A percentile compares a stretch with the other conserved stretches of the same genome.
Evolutionary conservation across 805 yeast genomes (phyloP).

Genomic region (Pichia paraexigua): DNA sequence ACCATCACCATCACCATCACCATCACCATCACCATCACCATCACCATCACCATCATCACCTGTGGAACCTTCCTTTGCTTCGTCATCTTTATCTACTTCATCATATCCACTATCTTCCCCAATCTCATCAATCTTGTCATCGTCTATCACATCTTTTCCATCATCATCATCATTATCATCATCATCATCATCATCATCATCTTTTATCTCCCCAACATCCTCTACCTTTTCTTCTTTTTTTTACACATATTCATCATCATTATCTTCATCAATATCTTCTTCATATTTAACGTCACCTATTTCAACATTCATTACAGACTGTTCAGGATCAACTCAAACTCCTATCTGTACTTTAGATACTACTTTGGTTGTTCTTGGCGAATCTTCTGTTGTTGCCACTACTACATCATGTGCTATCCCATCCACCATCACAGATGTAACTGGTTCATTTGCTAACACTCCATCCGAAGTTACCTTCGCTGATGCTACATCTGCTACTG

Average conservation of each 20-base stretch:
- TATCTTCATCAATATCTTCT: not conserved
- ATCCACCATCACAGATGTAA: not conserved
- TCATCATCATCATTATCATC: not conserved
- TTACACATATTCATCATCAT: conserved; percentile 1
- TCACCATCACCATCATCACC: not conserved
- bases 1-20: not conserved
- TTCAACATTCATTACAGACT: not conserved
- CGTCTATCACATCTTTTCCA: not conserved
- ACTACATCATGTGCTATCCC: conserved; percentile 9
- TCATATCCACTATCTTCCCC: not conserved
- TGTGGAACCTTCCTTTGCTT: too few species aligned
- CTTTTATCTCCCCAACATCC: conserved; percentile 2
- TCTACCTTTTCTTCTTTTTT: not conserved
- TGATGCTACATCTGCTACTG: not conserved
- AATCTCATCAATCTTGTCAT: not conserved
- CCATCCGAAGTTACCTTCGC: not conserved
- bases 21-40: not conserved
- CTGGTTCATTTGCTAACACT: conserved; percentile 6
- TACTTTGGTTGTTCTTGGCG: conserved; percentile 1
- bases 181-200: not conserved
- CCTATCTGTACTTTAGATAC: conserved; percentile 2
- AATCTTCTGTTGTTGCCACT: not conserved
- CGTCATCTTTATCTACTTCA: not conserved
- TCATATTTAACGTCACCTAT: not conserved
- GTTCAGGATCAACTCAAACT: not conserved